Base-by-base conservation (phyloP, 768 basidiomycete genomes). In the Russula olivacea region DNA sequence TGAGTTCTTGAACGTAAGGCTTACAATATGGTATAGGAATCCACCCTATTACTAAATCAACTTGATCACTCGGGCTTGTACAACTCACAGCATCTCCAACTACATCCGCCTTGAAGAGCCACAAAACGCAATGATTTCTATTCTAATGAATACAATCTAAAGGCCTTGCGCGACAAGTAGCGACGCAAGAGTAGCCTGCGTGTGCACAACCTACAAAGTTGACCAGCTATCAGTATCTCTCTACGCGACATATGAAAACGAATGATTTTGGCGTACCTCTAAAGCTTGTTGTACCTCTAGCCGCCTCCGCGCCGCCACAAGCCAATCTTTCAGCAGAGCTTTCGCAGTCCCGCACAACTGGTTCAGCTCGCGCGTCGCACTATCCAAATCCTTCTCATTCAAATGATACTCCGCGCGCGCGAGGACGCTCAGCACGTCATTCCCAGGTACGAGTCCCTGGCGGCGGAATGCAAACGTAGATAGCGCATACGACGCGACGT, bases 261-360 rank as follows among this genome's bases (percentile, higher is more conserved):
- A 43, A 41, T 4, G 14, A 40, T 58, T 2, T 21, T 0, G n/a
- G 43, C 69, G 60, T 68, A 91, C 92, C 79, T 95, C 89, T 68
- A 99, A 74, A 47, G 93, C 91, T 74, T 98, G 96, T 73, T 91
- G 80, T 36, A 97, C 93, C 75, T 97, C 93, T 64, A 99, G 74
- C 72, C 94, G 81, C 71, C 83, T 79, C 67, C 96, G 80, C 11
- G 93, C 94, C 69, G 92, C 93, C 68, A 86, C 85, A 45, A 99
- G 76, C 97, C 96, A 99, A 75, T 98, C 96, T 40, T 79, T 76
- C 57, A 91, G 69, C 49, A 96, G 71, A 57, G 80, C 72, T 74
- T 86, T 89, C 17, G 89, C 89, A 62, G 89, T 84, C 2, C 95
- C 96, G 38, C 80, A 83, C 59, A 99, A 76, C 74, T 93, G 89